Evolutionary conservation across 176 grass and related monocot genomes (phyloP).

Genomic region (Zea luxurians): DNA sequence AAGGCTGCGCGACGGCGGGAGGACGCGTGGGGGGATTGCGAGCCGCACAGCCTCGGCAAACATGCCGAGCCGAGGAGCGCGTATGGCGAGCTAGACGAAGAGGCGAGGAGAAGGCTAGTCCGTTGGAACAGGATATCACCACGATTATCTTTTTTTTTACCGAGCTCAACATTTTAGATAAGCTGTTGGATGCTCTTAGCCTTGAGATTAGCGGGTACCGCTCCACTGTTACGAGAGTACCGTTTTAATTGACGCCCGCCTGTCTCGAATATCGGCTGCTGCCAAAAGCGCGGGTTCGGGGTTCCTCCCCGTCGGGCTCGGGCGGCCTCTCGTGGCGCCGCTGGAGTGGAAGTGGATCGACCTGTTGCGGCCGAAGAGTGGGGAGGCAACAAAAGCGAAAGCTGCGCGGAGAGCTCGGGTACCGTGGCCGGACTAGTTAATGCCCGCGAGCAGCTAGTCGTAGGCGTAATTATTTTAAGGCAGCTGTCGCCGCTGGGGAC

Average conservation of each 20-base stretch:
- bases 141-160: too few relatives aligned
- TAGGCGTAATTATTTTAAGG: constrained; percentile 52
- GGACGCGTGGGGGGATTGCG: too few relatives aligned
- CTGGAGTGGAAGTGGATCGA: not conserved
- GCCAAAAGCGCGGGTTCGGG: constrained; percentile 1
- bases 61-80: too few relatives aligned
- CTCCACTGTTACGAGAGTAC: constrained; percentile 16
- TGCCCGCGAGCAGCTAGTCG: constrained; percentile 8
- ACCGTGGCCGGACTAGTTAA: constrained; percentile 21
- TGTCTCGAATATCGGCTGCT: not conserved
- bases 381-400: constrained; percentile 14
- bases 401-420: not conserved
- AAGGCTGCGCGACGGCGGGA: too few relatives aligned
- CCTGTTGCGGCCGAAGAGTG: constrained; percentile 1
- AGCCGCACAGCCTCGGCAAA: too few relatives aligned
- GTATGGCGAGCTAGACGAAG: too few relatives aligned
- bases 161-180: too few relatives aligned
- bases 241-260: constrained; percentile 11
- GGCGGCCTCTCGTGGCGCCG: too few relatives aligned
- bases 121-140: too few relatives aligned
- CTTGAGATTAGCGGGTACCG: not conserved
- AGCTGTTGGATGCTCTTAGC: too few relatives aligned
- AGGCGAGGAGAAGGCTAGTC: too few relatives aligned
- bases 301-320: constrained; percentile 1
- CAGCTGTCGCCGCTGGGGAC: constrained; percentile 48